Evolutionary conservation across 176 grass and related monocot genomes (phyloP).

Genomic region (Oryza rufipogon): DNA sequence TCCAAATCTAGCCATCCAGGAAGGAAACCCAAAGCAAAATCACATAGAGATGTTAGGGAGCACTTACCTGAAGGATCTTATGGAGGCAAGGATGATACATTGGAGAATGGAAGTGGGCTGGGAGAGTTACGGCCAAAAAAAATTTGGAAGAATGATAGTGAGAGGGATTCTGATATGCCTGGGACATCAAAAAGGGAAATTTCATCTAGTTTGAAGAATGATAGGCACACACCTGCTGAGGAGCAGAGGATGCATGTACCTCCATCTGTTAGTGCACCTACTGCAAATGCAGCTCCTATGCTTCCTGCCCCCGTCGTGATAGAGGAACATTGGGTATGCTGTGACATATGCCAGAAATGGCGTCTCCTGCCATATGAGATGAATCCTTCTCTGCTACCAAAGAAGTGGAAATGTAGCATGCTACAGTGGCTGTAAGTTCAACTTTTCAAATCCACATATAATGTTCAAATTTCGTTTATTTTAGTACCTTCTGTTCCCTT

Average conservation of each 20-base stretch:
- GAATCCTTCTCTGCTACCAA: constrained; percentile 64
- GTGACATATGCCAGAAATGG: constrained; percentile 96
- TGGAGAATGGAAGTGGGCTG: constrained; percentile 59
- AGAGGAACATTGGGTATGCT: constrained; percentile 90
- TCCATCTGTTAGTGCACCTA: constrained; percentile 52
- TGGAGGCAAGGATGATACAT: constrained; percentile 36
- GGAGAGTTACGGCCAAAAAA: constrained; percentile 53
- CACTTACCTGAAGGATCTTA: constrained; percentile 42
- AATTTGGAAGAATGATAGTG: constrained; percentile 49
- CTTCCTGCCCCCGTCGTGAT: constrained; percentile 63
- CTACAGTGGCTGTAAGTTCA: constrained; percentile 95
- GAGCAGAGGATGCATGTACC: constrained; percentile 55
- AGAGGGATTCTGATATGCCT: constrained; percentile 59
- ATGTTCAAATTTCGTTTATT: background rate
- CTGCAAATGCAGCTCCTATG: constrained; percentile 48
- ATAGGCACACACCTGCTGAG: constrained; percentile 44
- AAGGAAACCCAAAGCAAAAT: constrained; percentile 64
- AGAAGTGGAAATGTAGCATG: constrained; percentile 94
- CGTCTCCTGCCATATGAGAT: constrained; percentile 90
- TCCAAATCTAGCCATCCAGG: constrained; percentile 58
- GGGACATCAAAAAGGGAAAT: constrained; percentile 55
- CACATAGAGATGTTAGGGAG: constrained; percentile 50
- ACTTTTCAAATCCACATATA: constrained; percentile 44
- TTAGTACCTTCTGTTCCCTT: constrained; percentile 6
- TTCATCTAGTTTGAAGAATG: constrained; percentile 53